A percentile compares a stretch with the other conserved stretches of the same genome.
Conservation (phyloP, 371 early-diverging fungal species). For the Syncephalastrum racemosum region DNA sequence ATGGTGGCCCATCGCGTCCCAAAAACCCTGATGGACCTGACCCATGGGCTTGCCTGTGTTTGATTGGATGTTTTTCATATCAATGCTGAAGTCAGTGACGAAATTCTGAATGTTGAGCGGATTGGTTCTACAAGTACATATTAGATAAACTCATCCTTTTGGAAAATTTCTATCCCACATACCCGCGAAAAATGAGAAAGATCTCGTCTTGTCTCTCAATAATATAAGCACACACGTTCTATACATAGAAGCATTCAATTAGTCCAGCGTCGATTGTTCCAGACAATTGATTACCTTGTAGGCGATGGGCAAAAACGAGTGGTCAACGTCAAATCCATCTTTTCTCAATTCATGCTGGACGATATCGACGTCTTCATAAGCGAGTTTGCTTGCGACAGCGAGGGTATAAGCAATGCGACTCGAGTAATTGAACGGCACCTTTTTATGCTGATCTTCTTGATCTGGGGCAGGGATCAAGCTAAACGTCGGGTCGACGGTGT, state of each 20-base stretch:
- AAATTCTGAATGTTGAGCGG: constrained; percentile 64
- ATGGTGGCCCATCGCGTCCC: constrained; percentile 58
- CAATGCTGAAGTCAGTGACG: constrained; percentile 53
- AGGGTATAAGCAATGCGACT: constrained; percentile 55
- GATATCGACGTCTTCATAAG: constrained; percentile 57
- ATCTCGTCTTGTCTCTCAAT: constrained; percentile 62
- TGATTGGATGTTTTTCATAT: constrained; percentile 47
- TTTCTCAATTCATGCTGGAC: constrained; percentile 54
- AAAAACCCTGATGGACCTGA: constrained; percentile 60
- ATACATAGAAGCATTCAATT: not conserved
- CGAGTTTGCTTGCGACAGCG: constrained; percentile 54
- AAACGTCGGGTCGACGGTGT: constrained; percentile 33
- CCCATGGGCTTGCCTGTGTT: constrained; percentile 50
- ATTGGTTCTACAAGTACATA: constrained; percentile 40
- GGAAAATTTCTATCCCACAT: constrained; percentile 1
- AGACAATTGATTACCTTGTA: constrained; percentile 42
- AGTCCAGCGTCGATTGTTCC: no score
- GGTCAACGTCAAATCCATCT: constrained; percentile 57
- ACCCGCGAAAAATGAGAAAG: constrained; percentile 60
- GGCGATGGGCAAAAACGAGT: constrained; percentile 54
- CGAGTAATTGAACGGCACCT: constrained; percentile 31
- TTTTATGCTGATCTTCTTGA: constrained; percentile 13
- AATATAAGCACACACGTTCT: constrained; percentile 64
- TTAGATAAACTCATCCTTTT: not conserved
- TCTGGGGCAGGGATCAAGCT: constrained; percentile 8